Evolutionary conservation across 495 filamentous ascomycete species (phyloP).

Genomic region (Neurospora sp.): DNA sequence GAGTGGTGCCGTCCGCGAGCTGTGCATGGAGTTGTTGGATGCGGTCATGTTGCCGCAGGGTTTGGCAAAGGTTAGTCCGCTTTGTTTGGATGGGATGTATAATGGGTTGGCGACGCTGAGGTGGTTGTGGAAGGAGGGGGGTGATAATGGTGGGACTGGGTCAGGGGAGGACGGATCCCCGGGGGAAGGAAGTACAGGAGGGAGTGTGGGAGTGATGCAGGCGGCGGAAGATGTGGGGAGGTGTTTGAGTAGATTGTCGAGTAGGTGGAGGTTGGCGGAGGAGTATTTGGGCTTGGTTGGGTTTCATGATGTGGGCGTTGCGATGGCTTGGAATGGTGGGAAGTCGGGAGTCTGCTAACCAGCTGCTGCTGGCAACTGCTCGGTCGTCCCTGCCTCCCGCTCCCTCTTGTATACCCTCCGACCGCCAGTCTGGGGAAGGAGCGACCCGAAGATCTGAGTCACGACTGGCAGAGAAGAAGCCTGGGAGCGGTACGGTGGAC

Average conservation of each 20-base stretch:
- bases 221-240: conserved; percentile 9
- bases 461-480: not conserved
- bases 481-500: not conserved
- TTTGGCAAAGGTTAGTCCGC: conserved; percentile 5
- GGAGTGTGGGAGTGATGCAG: not conserved
- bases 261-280: conserved; percentile 14
- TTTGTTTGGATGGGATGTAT: conserved; percentile 18
- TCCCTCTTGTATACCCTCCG: not conserved
- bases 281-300: conserved; percentile 12
- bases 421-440: not conserved
- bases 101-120: conserved; percentile 11
- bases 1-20: not conserved
- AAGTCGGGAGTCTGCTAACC: not conserved
- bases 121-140: conserved; percentile 21
- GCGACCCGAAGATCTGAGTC: not conserved
- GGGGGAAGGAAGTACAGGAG: not conserved
- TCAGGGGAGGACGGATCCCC: not conserved
- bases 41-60: conserved; percentile 7
- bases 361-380: not conserved
- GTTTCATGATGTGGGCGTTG: conserved; percentile 11
- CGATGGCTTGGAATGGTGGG: conserved; percentile 4
- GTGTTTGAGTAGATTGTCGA: conserved; percentile 2
- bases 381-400: not conserved
- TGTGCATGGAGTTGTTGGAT: conserved; percentile 14
- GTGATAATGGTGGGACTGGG: not conserved